Evolutionary conservation across 495 filamentous ascomycete species (phyloP).

Genomic region (Usnea hakonensis): DNA sequence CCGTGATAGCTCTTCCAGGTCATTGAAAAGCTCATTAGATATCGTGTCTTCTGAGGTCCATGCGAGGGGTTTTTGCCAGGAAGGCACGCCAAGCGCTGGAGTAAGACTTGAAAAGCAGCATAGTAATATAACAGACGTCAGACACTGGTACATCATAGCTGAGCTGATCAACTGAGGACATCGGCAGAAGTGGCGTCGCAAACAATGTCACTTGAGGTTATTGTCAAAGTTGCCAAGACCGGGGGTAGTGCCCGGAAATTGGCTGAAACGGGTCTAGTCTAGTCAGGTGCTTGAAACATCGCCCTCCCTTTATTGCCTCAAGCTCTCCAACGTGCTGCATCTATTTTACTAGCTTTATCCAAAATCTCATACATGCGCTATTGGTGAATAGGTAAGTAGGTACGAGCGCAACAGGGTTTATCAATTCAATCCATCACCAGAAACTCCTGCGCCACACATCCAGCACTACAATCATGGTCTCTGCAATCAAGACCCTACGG

Average conservation of each 20-base stretch:
- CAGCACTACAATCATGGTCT: not conserved
- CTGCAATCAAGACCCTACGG: slow-evolving; percentile 23
- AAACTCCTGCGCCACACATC: not conserved
- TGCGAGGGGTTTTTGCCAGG: slow-evolving; percentile 4
- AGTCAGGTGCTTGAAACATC: too few relatives aligned
- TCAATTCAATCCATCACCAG: not conserved
- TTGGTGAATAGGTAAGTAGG: not conserved
- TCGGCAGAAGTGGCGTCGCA: not conserved
- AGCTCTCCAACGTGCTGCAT: not conserved
- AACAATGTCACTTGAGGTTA: slow-evolving; percentile 8
- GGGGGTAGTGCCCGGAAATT: not conserved
- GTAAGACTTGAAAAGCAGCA: not conserved
- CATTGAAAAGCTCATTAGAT: slow-evolving; percentile 60
- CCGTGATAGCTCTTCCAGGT: slow-evolving; percentile 76
- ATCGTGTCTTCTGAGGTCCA: slow-evolving; percentile 33
- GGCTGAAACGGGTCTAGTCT: not conserved
- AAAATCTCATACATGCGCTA: not conserved
- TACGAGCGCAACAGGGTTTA: not conserved
- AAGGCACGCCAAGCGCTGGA: not conserved
- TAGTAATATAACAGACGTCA: not conserved
- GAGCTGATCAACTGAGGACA: not conserved
- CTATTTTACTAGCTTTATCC: not conserved
- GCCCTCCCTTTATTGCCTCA: too few relatives aligned
- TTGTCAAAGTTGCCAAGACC: slow-evolving; percentile 1
- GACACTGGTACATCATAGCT: not conserved